Percentiles rank a stretch among this genome's conserved stretches.
These are phyloP conservation scores for Zhuliangozyma parablackwelliae DNA, from an alignment of 1,139 yeast genomes.

Conservation along the genomic window DNA sequence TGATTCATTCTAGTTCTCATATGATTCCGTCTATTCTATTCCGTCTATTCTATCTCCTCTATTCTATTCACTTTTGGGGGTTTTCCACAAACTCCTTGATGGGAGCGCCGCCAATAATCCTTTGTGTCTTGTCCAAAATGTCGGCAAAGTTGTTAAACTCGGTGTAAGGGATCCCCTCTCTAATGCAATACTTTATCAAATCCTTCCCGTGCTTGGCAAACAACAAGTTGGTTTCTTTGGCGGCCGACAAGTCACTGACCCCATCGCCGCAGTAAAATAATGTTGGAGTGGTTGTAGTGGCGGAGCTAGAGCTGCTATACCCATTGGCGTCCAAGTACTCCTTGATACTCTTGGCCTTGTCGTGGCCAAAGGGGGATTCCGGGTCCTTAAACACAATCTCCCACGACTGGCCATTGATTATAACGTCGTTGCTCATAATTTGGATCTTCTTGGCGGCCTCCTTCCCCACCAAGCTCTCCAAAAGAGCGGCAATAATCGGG, in stretches of 20 bases:
- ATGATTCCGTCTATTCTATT: background rate
- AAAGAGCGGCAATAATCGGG: conserved; percentile 78
- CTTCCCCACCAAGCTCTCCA: conserved; percentile 69
- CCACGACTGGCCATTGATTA: conserved; percentile 59
- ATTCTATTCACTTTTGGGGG: conserved; percentile 5
- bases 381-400: conserved; percentile 76
- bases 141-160: conserved; percentile 76
- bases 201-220: conserved; percentile 94
- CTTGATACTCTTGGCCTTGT: conserved; percentile 77
- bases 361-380: conserved; percentile 88
- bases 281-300: conserved; percentile 35
- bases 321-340: conserved; percentile 52
- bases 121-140: conserved; percentile 52
- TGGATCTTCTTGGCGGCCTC: conserved; percentile 71
- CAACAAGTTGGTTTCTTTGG: conserved; percentile 85
- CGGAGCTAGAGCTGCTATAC: conserved; percentile 14
- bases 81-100: conserved; percentile 29
- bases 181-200: conserved; percentile 74
- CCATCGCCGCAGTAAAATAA: conserved; percentile 97
- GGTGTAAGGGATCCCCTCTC: conserved; percentile 78
- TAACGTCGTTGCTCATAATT: conserved; percentile 78
- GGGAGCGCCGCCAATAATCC: conserved; percentile 24
- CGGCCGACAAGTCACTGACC: conserved; percentile 91
- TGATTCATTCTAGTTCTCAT: background rate
- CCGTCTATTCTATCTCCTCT: background rate